These are phyloP conservation scores for Blastobotrys parvus DNA, from an alignment of 805 yeast species.

Conservation along the genomic window DNA sequence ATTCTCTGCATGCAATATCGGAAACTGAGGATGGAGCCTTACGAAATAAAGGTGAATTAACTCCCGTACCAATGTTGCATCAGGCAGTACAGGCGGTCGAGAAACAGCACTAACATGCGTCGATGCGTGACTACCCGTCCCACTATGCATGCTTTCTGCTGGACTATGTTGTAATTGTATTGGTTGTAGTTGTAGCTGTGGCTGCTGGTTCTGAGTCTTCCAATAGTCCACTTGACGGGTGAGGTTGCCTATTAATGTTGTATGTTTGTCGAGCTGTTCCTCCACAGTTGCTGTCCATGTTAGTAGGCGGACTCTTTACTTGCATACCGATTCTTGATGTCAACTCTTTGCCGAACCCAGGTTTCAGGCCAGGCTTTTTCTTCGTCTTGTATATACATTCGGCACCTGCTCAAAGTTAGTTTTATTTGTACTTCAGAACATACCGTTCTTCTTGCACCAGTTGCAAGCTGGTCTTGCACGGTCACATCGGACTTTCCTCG, in stretches of 20 bases:
- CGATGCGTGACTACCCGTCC: too few species aligned
- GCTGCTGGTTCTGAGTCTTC: too few species aligned
- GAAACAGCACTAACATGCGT: too few species aligned
- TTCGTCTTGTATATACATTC: conserved; percentile 18
- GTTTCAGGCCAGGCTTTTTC: conserved; percentile 20
- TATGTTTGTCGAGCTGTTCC: background rate
- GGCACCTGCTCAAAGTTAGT: conserved; percentile 7
- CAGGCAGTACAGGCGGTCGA: conserved; percentile 5
- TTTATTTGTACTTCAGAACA: background rate
- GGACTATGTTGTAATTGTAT: too few species aligned
- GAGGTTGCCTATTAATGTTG: too few species aligned
- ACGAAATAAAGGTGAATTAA: conserved; percentile 68
- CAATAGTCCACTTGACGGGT: too few species aligned
- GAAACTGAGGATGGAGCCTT: conserved; percentile 74
- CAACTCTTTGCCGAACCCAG: conserved; percentile 20
- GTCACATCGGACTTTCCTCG: conserved; percentile 19
- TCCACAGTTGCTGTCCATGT: background rate
- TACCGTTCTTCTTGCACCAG: conserved; percentile 15
- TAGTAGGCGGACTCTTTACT: background rate
- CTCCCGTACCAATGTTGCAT: conserved; percentile 7
- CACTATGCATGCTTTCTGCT: too few species aligned
- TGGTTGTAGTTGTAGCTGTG: too few species aligned
- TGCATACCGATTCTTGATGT: conserved; percentile 15
- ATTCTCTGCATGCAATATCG: conserved; percentile 48
- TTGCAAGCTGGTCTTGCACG: conserved; percentile 18